A percentile compares a stretch with the other conserved stretches of the same genome.
phyloP scores from a whole-genome alignment of 768 basidiomycete species.

The Kwoniella europaea region DNA sequence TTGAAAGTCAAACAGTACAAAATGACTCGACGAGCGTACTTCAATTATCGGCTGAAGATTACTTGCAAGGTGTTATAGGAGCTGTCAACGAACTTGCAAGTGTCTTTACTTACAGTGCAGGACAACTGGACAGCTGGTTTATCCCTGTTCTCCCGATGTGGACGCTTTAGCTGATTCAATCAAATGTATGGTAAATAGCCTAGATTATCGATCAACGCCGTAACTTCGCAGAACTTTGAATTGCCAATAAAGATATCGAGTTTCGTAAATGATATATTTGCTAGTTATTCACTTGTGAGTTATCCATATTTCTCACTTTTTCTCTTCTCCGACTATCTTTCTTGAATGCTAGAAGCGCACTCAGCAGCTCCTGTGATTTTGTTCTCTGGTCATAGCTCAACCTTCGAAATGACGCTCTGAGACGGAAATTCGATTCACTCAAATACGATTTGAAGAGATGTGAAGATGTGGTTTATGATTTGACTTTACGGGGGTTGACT shows the following conservation, averaged over 20 bases:
- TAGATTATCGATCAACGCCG: conserved; percentile 57
- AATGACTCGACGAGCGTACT: conserved; percentile 51
- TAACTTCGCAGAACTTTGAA: conserved; percentile 59
- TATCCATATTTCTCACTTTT: too few relatives aligned
- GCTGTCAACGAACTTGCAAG: conserved; percentile 59
- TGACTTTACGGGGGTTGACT: conserved; percentile 56
- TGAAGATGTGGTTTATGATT: conserved; percentile 61
- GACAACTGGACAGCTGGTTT: too few relatives aligned
- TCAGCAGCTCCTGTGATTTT: too few relatives aligned
- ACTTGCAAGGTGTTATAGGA: conserved; percentile 60
- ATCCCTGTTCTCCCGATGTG: too few relatives aligned
- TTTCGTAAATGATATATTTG: conserved; percentile 61
- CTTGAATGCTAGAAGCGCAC: too few relatives aligned
- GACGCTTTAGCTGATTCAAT: not conserved
- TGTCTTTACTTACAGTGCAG: not conserved
- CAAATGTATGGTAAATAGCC: conserved; percentile 38
- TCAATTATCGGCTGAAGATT: conserved; percentile 60
- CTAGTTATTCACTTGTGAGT: conserved; percentile 55
- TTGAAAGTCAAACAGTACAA: conserved; percentile 41
- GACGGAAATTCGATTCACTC: conserved; percentile 60
- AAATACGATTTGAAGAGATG: conserved; percentile 61
- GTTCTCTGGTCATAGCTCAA: conserved; percentile 51
- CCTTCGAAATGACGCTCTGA: conserved; percentile 60
- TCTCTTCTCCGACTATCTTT: too few relatives aligned
- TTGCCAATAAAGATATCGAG: conserved; percentile 58